Conservation (phyloP, 1,139 yeast genomes). For the Pichia terricola region DNA sequence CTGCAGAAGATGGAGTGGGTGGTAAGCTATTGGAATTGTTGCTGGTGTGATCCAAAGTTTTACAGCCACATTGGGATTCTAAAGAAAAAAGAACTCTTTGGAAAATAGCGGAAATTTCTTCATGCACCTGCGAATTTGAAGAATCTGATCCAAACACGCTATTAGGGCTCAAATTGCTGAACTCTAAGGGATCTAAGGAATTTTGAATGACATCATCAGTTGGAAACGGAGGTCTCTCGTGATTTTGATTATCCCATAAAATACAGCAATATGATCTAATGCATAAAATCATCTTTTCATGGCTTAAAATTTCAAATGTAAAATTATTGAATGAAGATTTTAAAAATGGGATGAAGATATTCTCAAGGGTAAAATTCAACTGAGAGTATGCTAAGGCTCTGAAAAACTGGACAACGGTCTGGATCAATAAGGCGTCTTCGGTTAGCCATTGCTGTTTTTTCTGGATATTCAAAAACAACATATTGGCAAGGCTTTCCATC, state of each 20-base stretch:
- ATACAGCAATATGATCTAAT: constrained; percentile 64
- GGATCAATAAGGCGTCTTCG: constrained; percentile 50
- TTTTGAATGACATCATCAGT: constrained; percentile 43
- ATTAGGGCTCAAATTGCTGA: constrained; percentile 16
- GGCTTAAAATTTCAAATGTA: constrained; percentile 49
- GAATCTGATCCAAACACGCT: constrained; percentile 33
- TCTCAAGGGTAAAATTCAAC: constrained; percentile 70
- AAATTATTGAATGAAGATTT: constrained; percentile 46
- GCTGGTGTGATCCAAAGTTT: constrained; percentile 13
- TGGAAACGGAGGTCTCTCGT: constrained; percentile 68
- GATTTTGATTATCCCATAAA: constrained; percentile 48
- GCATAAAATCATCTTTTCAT: constrained; percentile 65
- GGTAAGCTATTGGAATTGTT: constrained; percentile 6
- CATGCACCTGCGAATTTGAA: constrained; percentile 52
- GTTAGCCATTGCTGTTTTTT: constrained; percentile 69
- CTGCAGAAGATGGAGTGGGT: constrained; percentile 16
- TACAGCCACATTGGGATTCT: constrained; percentile 51
- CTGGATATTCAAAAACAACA: constrained; percentile 40
- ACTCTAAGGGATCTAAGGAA: constrained; percentile 25
- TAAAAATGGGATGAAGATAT: constrained; percentile 55
- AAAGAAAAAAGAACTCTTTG: constrained; percentile 48
- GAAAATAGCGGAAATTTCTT: constrained; percentile 62
- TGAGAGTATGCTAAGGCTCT: constrained; percentile 74
- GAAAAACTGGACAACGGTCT: constrained; percentile 60
- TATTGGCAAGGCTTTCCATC: constrained; percentile 32